Evolutionary conservation across 495 filamentous ascomycete genomes (phyloP), one percentile per base, ranked within the genome.

Genomic region (Aspergillus ostianus): DNA sequence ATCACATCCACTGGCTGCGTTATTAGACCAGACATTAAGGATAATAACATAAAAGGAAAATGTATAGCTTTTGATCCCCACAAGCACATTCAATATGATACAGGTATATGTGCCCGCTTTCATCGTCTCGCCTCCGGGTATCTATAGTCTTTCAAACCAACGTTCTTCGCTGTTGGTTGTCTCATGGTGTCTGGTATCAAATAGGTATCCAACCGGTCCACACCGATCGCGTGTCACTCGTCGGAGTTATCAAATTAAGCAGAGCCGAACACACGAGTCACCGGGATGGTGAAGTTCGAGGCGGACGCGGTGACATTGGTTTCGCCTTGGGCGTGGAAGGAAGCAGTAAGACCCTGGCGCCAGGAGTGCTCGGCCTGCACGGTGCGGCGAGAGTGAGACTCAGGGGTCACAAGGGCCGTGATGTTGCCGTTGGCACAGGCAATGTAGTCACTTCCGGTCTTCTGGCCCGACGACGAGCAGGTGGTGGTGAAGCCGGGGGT

Each of bases 401-500:
- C 49, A 10, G 70, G 56, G 2, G 48, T 57, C 51, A 79, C 61
- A 5, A 57, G 62, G 0, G 76, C 65, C 4, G 62, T 63, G 53
- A 78, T 61, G 27, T 64, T 61, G 20, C 55, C 55, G 61, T 75
- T 57, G 32, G 64, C 59, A 56, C 75, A 78, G 41, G 36, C 15
- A 21, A 57, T 58, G 53, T 67, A 61, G 18, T 67, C 70, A 1
- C 57, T 50, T 27, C 73, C 56, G 29, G 32, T 49, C 12, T 65
- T 62, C n/a, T 60, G 61, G n/a, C 75, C 74, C 32, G 36, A 4
- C 10, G 36, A 41, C 36, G 67, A 63, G 67, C 77, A 80, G 57
- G 67, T 65, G 29, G 76, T 76, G 53, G 68, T 68, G 68, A 80
- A 80, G 23, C 65, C 68, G n/a, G 77, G 77, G 2, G 71, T 72